Base-by-base conservation (phyloP, 2,329 filamentous ascomycete genomes). In the Monosporascus cannonballus region DNA sequence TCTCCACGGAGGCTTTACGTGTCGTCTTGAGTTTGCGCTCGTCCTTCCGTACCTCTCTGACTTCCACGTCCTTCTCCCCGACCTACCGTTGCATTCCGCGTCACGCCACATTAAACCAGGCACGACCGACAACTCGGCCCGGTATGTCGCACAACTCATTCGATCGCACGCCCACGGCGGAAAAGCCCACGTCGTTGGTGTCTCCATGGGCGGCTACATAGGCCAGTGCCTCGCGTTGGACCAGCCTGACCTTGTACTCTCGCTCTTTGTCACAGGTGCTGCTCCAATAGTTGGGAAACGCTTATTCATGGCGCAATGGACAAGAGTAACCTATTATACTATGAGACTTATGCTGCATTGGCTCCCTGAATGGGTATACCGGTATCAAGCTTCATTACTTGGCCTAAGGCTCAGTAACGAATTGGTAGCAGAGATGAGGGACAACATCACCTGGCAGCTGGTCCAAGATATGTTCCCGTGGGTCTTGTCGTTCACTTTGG, bases 161-260 rank as follows among this genome's bases (percentile, higher is more conserved):
- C 64, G 61, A 9, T 51, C 55, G 4, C 63, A 69, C 51, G 71
- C 71, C 11, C 67, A 72, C 45, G 59, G 63, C 49, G 62, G 66
- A 6, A 57, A 57, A 3, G 73, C 72, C 4, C 72, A 75, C 55
- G 45, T 75, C 30, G 69, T 72, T 34, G 72, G 72, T 3, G 45
- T 75, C 22, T 76, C 71, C 2, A 69, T 71, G 50, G 72, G 71
- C 11, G 71, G 70, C 1, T 74, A 66, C 51, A 53, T 72, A 2
- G 60, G 62, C 34, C 58, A 69, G 53, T 62, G 65, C n/a, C 56
- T 74, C 5, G 63, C 66, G 27, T 59, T 59, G 37, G 59, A 64
- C 18, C 60, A 71, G 49, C 70, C 71, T 0, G 65, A 68, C 14
- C 58, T 73, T 6, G 69, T 71, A 15, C 50, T 56, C 25, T 67